Percentiles rank a stretch among this genome's conserved stretches.
Evolutionary conservation across 495 filamentous ascomycete species (phyloP).

Genomic region (Rhizodiscina lignyota): DNA sequence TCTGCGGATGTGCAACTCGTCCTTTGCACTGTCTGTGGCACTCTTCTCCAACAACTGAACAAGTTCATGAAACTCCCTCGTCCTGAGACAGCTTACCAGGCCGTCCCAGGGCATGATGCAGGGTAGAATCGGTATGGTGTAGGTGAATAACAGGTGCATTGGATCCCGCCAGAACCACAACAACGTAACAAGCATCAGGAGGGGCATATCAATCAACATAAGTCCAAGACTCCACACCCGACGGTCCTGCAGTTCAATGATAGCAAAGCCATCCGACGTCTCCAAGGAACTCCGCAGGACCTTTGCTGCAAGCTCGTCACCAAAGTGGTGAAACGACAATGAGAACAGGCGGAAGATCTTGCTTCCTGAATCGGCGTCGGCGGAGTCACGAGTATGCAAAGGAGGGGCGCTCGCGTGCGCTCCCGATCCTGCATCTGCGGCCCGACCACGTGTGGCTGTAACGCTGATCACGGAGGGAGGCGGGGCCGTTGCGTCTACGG

Average conservation of each 20-base stretch:
- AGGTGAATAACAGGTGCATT: slow-evolving; percentile 44
- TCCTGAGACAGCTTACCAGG: slow-evolving; percentile 43
- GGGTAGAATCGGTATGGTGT: slow-evolving; percentile 45
- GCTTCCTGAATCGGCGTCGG: slow-evolving; percentile 4
- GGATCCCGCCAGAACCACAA: slow-evolving; percentile 45
- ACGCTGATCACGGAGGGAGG: slow-evolving; percentile 28
- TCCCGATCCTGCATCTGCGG: background rate
- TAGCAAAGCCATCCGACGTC: slow-evolving; percentile 49
- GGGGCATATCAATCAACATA: slow-evolving; percentile 33
- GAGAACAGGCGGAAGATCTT: slow-evolving; percentile 49
- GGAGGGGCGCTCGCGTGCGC: background rate
- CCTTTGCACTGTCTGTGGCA: background rate
- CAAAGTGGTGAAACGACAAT: slow-evolving; percentile 64
- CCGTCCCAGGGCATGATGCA: slow-evolving; percentile 52
- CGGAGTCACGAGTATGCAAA: background rate
- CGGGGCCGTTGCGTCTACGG: slow-evolving; percentile 45
- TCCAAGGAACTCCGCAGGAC: slow-evolving; percentile 46
- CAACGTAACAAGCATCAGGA: slow-evolving; percentile 33
- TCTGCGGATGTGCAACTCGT: background rate
- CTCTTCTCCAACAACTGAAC: slow-evolving; percentile 28
- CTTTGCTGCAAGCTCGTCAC: slow-evolving; percentile 36
- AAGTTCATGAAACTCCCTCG: slow-evolving; percentile 47
- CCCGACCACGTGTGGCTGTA: too few relatives aligned
- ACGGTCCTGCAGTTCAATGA: slow-evolving; percentile 58
- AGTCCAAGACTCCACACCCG: slow-evolving; percentile 33